phyloP scores from a whole-genome alignment of 805 yeast species.

The Isabelozyma pseudorhagii region DNA sequence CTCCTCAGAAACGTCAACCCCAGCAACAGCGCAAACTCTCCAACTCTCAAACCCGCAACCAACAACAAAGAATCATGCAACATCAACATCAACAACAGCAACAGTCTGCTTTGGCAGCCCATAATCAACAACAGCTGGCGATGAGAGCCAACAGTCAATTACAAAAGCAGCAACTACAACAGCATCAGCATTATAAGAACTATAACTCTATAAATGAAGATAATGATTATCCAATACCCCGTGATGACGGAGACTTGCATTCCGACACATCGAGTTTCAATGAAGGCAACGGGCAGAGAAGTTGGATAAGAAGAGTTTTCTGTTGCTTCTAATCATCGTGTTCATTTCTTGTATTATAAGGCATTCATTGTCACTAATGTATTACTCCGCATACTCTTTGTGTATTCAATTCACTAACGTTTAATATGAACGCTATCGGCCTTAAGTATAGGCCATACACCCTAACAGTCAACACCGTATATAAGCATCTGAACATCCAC shows the following conservation, averaged over 20 bases:
- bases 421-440: no score
- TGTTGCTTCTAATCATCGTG: constrained; percentile 4
- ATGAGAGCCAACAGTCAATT: constrained; percentile 3
- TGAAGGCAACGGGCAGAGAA: constrained; percentile 8
- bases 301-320: constrained; percentile 8
- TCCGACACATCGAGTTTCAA: constrained; percentile 36
- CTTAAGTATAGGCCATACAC: no score
- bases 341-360: background rate
- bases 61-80: constrained; percentile 9
- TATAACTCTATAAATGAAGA: constrained; percentile 11
- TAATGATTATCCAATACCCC: constrained; percentile 29
- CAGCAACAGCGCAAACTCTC: background rate
- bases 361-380: background rate
- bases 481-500: no score
- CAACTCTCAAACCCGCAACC: constrained; percentile 6
- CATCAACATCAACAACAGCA: constrained; percentile 8
- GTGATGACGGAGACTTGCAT: constrained; percentile 38
- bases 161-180: constrained; percentile 2
- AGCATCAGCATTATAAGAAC: background rate
- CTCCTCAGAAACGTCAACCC: constrained; percentile 37
- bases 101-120: constrained; percentile 6
- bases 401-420: no score
- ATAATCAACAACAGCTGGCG: constrained; percentile 6
- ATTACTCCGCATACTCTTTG: background rate
- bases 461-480: no score